Percentiles rank a stretch among this genome's conserved stretches.
Conservation (phyloP, 805 yeast genomes). For the Saccharomycopsis guyanensis region DNA sequence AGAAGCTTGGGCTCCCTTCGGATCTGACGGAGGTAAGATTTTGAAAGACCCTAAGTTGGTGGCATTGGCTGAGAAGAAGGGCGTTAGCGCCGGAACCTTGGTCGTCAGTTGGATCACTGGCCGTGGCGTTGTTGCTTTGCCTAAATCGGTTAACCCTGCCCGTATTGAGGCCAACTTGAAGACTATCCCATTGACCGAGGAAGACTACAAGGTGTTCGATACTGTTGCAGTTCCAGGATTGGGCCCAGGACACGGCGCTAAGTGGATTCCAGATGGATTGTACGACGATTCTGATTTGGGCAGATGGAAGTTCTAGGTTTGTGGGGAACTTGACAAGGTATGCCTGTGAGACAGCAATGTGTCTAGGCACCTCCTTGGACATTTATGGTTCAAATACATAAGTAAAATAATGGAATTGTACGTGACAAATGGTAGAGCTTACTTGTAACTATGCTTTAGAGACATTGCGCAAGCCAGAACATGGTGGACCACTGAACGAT, state of each 20-base stretch:
- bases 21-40: conserved; percentile 47
- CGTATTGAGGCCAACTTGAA: conserved; percentile 43
- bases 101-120: conserved; percentile 40
- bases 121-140: conserved; percentile 43
- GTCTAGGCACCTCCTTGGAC: too few relatives aligned
- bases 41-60: conserved; percentile 36
- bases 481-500: too few relatives aligned
- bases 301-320: conserved; percentile 1
- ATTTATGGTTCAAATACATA: too few relatives aligned
- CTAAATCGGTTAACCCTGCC: conserved; percentile 63
- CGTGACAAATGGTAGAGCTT: too few relatives aligned
- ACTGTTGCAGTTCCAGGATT: conserved; percentile 24
- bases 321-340: background rate
- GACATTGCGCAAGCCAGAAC: too few relatives aligned
- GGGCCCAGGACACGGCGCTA: conserved; percentile 1
- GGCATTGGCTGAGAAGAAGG: conserved; percentile 36
- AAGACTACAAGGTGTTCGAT: conserved; percentile 35
- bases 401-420: too few relatives aligned
- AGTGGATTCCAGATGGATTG: conserved; percentile 15
- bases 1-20: conserved; percentile 76
- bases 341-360: background rate
- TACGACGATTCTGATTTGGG: conserved; percentile 9
- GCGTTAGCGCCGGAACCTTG: conserved; percentile 35
- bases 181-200: conserved; percentile 31
- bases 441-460: too few relatives aligned